Conservation (phyloP, 2,329 filamentous ascomycete genomes). For the Akanthomyces uredinophilus region DNA sequence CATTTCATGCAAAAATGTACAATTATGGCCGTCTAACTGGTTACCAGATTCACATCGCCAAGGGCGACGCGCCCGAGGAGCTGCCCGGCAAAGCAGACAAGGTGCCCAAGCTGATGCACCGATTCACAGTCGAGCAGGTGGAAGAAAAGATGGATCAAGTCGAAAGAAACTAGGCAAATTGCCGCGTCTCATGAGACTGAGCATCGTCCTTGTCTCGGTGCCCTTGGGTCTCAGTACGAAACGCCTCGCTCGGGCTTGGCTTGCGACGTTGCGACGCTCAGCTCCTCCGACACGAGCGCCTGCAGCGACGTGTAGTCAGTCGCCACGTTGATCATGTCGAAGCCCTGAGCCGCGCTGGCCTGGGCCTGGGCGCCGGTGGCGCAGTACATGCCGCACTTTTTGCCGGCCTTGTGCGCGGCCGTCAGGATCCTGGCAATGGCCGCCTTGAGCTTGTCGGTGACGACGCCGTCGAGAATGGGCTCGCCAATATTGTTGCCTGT, state of each 20-base stretch:
- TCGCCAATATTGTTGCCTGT: slow-evolving; percentile 54
- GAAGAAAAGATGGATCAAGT: slow-evolving; percentile 62
- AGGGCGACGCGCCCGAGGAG: slow-evolving; percentile 44
- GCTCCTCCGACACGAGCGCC: slow-evolving; percentile 36
- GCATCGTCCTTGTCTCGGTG: neutral
- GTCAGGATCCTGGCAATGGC: slow-evolving; percentile 55
- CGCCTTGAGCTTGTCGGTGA: slow-evolving; percentile 52
- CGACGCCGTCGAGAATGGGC: slow-evolving; percentile 55
- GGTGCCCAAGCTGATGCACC: slow-evolving; percentile 71
- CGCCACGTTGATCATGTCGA: slow-evolving; percentile 56
- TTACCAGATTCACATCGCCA: slow-evolving; percentile 59
- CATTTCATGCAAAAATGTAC: neutral
- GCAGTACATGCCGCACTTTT: slow-evolving; percentile 60
- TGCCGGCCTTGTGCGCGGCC: slow-evolving; percentile 56
- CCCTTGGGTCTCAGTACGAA: slow-evolving; percentile 33
- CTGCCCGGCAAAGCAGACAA: slow-evolving; percentile 49
- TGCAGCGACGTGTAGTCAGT: slow-evolving; percentile 51
- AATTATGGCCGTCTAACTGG: neutral
- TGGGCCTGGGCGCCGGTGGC: slow-evolving; percentile 52
- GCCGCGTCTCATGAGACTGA: neutral
- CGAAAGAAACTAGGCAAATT: slow-evolving; percentile 25
- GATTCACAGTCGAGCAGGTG: slow-evolving; percentile 64
- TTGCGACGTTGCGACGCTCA: slow-evolving; percentile 37
- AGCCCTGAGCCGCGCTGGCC: slow-evolving; percentile 50
- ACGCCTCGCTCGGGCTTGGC: slow-evolving; percentile 31